These are phyloP conservation scores for Penicillium sclerotigenum DNA, from an alignment of 2,329 filamentous ascomycete species.

Conservation along the genomic window DNA sequence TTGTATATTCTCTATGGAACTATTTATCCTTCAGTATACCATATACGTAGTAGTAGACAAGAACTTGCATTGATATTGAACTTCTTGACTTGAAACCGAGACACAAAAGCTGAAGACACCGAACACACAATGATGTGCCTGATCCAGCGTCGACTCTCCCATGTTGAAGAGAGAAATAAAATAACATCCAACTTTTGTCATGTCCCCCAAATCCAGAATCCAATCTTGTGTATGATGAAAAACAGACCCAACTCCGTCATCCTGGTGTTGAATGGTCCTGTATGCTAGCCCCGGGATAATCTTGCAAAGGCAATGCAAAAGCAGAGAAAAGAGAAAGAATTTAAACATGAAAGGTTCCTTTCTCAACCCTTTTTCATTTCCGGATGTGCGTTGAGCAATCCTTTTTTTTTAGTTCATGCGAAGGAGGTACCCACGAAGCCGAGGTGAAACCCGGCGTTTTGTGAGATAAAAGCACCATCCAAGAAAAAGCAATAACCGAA, in stretches of 20 bases:
- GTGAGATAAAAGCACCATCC: not conserved
- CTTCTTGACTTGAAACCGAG: not conserved
- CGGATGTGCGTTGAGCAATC: not conserved
- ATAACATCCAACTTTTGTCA: slow-evolving; percentile 15
- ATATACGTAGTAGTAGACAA: not conserved
- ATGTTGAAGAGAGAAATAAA: slow-evolving; percentile 26
- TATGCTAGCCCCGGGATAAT: not conserved
- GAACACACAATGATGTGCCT: not conserved
- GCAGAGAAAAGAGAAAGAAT: not conserved
- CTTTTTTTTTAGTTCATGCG: not conserved
- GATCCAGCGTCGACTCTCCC: slow-evolving; percentile 7
- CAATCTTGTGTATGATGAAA: not conserved
- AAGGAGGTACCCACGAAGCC: not conserved
- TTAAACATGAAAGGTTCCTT: not conserved
- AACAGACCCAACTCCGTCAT: slow-evolving; percentile 23
- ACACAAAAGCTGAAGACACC: not conserved
- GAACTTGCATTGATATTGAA: not conserved
- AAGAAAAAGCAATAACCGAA: not conserved
- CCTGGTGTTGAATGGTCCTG: slow-evolving; percentile 11
- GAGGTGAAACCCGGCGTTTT: not conserved
- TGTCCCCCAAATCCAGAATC: not conserved
- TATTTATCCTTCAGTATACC: not conserved
- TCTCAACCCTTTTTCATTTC: not conserved
- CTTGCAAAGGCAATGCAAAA: not conserved
- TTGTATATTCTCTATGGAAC: not conserved